Base-by-base conservation (phyloP, 805 yeast genomes). In the Blastobotrys mokoenaii region DNA sequence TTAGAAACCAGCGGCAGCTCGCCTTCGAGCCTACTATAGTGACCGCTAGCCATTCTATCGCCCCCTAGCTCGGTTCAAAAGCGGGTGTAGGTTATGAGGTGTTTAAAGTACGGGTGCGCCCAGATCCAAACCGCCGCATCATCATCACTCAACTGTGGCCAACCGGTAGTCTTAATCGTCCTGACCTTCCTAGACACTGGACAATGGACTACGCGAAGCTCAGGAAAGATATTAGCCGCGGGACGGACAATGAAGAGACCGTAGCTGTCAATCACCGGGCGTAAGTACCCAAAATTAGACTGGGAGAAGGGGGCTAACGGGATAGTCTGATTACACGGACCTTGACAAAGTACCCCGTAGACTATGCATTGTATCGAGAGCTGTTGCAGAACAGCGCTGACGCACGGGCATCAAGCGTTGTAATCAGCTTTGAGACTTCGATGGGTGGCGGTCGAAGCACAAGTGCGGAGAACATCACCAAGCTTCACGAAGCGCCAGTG, bases 321-420 rank as follows among this genome's bases (percentile, higher is more conserved):
- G 30, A 22, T 20, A 58, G 62, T 2, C 57, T 67, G 12, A 67
- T 67, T 32, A 67, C 71, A 1, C 56, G 71, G 4, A 67, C 71
- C 0, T 47, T 67, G 39, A 65, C 71, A 2, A 67, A 67, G 45
- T 67, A 67, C 46, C 71, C 71, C 12, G 69, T 67, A 1, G 71
- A 67, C 47, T 66, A 59, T 51, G 71, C 71, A 0, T 48, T 67
- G 31, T 67, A 54, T 42, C 53, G 71, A 5, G 71, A 67, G 47
- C 53, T 67, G 42, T 59, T 67, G 9, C 71, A 67, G 47, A 67
- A 67, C 44, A 60, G 68, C 41, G 69, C 69, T 12, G 71, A 67
- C 46, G 71, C 71, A 1, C 52, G 55, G 12, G 68, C 71, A 1
- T 43, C 55, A 10, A 50, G 53, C 10, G 70, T 66, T 11, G 52